Evolutionary conservation across 1,284 basidiomycete genomes (phyloP), one percentile per base, ranked within the genome.

Genomic region (Inonotus hispidus): DNA sequence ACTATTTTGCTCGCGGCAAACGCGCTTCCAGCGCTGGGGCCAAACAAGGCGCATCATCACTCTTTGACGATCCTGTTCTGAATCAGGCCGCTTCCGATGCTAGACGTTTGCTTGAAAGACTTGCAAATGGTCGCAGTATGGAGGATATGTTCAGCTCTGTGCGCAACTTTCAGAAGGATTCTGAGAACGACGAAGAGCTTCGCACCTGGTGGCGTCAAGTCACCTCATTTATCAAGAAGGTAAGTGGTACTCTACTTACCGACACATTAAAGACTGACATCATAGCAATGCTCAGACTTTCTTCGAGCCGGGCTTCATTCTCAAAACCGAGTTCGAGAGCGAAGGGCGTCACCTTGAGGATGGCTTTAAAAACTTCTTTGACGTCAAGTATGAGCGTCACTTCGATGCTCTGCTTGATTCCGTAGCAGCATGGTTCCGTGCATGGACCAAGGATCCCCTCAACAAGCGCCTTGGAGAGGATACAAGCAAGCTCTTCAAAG

Each of bases 251-350:
- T 39, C 38, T 39, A 39, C 38, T 10, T 39, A 11, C 16, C 38
- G 38, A 11, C 16, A 11, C 38, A 11, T 7, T 38, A 6, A 7
- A 38, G 14, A 14, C 23, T 50, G 8, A 27, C 13, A 50, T 50
- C 10, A 7, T 4, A 25, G 21, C 8, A 50, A 21, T 29, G 21
- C n/a, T 23, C 25, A 52, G 56, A 55, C 58, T 27, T 79, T 98
- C 8, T 82, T 96, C 63, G 90, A 96, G 70, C 83, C 92, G 0
- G 95, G 95, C 32, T 99, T 87, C 71, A 83, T 98, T 59, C 82
- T 98, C 61, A 88, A 93, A 67, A 87, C 92, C 1, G 79, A 84
- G 39, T 93, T 85, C 68, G 82, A 82, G 66, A 78, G 72, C 25
- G 82, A 89, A 57, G 92, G 82, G 0, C 75, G 72, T 57, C 74